Percentiles rank a stretch among this genome's conserved stretches.
phyloP scores from a whole-genome alignment of 2,329 filamentous ascomycete species.

The Nemania sp. region DNA sequence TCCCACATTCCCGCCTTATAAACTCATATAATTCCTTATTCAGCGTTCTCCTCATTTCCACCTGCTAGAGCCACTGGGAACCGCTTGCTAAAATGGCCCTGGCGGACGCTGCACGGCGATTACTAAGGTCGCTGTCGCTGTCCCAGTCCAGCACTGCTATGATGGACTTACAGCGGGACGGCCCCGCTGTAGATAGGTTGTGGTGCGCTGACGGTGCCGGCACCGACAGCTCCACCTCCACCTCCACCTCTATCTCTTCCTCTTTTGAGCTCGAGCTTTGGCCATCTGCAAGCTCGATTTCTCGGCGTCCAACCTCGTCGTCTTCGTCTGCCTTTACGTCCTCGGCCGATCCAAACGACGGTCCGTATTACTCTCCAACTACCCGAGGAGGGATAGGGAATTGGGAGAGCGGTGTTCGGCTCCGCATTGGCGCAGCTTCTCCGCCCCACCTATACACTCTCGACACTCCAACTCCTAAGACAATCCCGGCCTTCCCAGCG shows the following conservation, averaged over 20 bases:
- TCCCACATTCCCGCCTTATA: not conserved
- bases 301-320: slow-evolving; percentile 17
- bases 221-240: slow-evolving; percentile 22
- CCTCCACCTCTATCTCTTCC: no score
- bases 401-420: not conserved
- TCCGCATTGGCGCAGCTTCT: not conserved
- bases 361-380: not conserved
- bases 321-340: not conserved
- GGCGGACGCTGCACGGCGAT: slow-evolving; percentile 47
- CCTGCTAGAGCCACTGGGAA: not conserved
- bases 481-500: slow-evolving; percentile 3
- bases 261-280: slow-evolving; percentile 34
- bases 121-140: slow-evolving; percentile 51
- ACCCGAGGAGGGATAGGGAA: not conserved
- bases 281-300: slow-evolving; percentile 34
- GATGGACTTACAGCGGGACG: slow-evolving; percentile 25
- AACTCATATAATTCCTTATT: not conserved
- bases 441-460: not conserved
- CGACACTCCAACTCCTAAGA: slow-evolving; percentile 2
- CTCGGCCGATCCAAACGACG: slow-evolving; percentile 1
- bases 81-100: slow-evolving; percentile 37
- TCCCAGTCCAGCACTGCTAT: slow-evolving; percentile 12
- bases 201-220: slow-evolving; percentile 20
- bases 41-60: slow-evolving; percentile 8
- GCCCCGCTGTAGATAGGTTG: slow-evolving; percentile 19